phyloP scores from a whole-genome alignment of 495 filamentous ascomycete genomes.

The Copromyces sp. region DNA sequence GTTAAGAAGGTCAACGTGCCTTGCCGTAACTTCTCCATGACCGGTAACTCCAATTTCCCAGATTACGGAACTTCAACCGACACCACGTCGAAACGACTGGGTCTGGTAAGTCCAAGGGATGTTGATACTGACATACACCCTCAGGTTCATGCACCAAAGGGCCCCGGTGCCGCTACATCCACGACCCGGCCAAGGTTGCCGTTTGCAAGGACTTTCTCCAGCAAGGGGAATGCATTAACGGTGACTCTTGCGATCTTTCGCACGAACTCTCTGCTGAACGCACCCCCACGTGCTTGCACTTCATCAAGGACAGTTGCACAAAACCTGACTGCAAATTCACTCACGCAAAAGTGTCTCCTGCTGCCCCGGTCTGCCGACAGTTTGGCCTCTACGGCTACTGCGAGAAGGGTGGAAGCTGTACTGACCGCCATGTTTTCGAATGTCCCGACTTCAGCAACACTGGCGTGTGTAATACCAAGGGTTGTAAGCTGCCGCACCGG shows the following conservation, averaged over 20 bases:
- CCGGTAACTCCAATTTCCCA: slow-evolving; percentile 59
- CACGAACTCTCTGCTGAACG: slow-evolving; percentile 81
- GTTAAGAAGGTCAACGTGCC: slow-evolving; percentile 64
- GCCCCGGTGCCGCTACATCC: slow-evolving; percentile 66
- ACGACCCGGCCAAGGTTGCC: slow-evolving; percentile 81
- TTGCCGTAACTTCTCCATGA: slow-evolving; percentile 84
- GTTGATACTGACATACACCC: slow-evolving; percentile 22
- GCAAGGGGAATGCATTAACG: slow-evolving; percentile 67
- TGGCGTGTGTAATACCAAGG: slow-evolving; percentile 70
- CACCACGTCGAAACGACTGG: slow-evolving; percentile 12
- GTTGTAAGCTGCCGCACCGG: slow-evolving; percentile 78
- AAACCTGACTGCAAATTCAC: slow-evolving; percentile 83
- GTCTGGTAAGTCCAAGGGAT: slow-evolving; percentile 17
- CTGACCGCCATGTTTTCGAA: slow-evolving; percentile 76
- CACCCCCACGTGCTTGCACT: slow-evolving; percentile 82
- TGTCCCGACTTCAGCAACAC: slow-evolving; percentile 94
- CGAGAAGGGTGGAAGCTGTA: slow-evolving; percentile 66
- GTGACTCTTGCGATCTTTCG: slow-evolving; percentile 82
- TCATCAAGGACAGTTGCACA: slow-evolving; percentile 81
- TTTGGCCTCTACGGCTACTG: slow-evolving; percentile 90
- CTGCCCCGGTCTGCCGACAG: slow-evolving; percentile 69
- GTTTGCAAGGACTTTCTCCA: slow-evolving; percentile 82
- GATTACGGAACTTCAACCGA: slow-evolving; percentile 22
- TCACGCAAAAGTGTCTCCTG: slow-evolving; percentile 72
- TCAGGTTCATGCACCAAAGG: slow-evolving; percentile 77